A percentile compares a stretch with the other conserved stretches of the same genome.
Conservation (phyloP, 108 stramenopile species). For the Licmophora abbreviata region DNA sequence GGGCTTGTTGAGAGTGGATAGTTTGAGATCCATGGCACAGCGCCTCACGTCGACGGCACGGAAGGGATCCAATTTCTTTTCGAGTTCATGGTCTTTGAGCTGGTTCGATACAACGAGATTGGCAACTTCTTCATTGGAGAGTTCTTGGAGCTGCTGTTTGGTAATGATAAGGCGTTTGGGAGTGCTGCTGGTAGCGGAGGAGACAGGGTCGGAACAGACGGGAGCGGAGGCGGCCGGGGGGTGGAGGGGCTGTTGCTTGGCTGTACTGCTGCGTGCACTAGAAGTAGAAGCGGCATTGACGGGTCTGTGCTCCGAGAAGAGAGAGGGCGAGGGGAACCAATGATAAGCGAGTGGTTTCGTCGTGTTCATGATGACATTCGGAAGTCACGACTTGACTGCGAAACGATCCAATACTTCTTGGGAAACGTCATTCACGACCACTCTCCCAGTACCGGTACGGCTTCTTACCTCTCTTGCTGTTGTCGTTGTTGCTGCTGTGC, state of each 20-base stretch:
- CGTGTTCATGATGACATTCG: too few relatives aligned
- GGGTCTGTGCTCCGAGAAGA: too few relatives aligned
- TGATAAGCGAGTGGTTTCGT: too few relatives aligned
- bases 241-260: constrained; percentile 21
- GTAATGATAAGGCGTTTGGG: constrained; percentile 2
- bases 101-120: constrained; percentile 61
- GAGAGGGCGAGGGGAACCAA: too few relatives aligned
- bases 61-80: constrained; percentile 82
- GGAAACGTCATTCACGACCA: too few relatives aligned
- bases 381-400: too few relatives aligned
- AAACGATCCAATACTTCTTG: too few relatives aligned
- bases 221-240: constrained; percentile 61
- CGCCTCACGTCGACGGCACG: constrained; percentile 92
- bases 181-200: constrained; percentile 39
- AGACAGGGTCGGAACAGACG: constrained; percentile 59
- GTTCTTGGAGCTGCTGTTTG: constrained; percentile 35
- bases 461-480: constrained; percentile 19
- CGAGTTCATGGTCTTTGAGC: constrained; percentile 94
- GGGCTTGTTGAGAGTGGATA: constrained; percentile 38
- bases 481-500: constrained; percentile 16
- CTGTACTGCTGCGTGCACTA: neutral
- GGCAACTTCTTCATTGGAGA: constrained; percentile 63
- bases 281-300: neutral
- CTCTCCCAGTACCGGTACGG: constrained; percentile 4
- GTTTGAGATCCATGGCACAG: constrained; percentile 51